Base-by-base conservation (phyloP, 2,329 filamentous ascomycete genomes). In the Thermothelomyces thermophilus region DNA sequence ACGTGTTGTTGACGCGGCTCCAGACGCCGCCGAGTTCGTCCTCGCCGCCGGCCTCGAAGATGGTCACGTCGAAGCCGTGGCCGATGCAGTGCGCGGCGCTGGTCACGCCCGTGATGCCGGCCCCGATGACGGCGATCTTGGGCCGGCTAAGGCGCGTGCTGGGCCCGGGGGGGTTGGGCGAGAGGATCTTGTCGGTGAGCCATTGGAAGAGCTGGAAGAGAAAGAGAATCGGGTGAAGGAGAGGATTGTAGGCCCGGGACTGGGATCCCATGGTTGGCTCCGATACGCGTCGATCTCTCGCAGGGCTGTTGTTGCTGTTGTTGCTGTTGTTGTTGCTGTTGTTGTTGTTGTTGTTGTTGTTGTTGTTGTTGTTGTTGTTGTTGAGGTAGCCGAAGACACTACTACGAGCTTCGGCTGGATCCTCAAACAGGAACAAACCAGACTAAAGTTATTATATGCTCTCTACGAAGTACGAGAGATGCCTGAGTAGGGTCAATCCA, bases 1-100 rank as follows among this genome's bases (percentile, higher is more conserved):
- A 90, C 0, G 86, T 90, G 45, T 86, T 86, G 69, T 93, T 91
- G 35, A 93, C 86, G 66, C 78, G 82, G 62, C 82, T 87, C 87
- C 87, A 91, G 30, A 91, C 91, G 0, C 87, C 87, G 14, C 87
- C 87, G 0, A 94, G 65, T 20, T 79, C 73, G 14, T 86, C 75
- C 55, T 81, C 73, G 3, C 74, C 67, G 1, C 85, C 84, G 7
- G 80, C 79, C 63, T 94, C 88, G 57, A 94, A 94, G 34, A 94
- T 79, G 17, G 78, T 76, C 6, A 89, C 84, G 55, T 93, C 86
- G 58, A 91, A 91, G 39, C 87, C 87, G 78, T 93, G 86, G 1
- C 88, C 88, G 31, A 90, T 80, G 62, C 86, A 90, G 64, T 94
- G 88, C 1, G 86, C 82, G 0, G 89, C 89, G 7, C 87, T 81